phyloP scores from a whole-genome alignment of 768 basidiomycete species.

The Asterophora lycoperdoides region DNA sequence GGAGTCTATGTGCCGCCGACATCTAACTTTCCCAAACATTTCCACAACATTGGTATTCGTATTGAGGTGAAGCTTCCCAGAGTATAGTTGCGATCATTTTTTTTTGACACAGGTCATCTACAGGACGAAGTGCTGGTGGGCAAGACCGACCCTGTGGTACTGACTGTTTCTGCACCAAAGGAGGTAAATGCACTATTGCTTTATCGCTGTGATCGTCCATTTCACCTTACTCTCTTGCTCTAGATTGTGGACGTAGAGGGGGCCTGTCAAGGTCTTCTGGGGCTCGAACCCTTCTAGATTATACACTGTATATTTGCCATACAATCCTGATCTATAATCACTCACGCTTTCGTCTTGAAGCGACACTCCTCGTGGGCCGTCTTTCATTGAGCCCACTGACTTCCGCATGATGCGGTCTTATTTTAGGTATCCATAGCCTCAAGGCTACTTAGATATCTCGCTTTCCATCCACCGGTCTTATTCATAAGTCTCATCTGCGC shows the following conservation, averaged over 20 bases:
- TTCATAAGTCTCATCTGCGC: too few species aligned
- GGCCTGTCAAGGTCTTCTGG: conserved; percentile 69
- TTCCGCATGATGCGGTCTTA: too few species aligned
- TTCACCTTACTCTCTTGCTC: background rate
- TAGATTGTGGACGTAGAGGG: conserved; percentile 76
- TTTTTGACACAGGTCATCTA: background rate
- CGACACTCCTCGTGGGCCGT: background rate
- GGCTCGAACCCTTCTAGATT: conserved; percentile 43
- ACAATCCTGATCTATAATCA: background rate
- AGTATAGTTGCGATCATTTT: background rate
- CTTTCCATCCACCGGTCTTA: too few species aligned
- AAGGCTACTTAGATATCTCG: too few species aligned
- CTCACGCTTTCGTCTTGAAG: background rate
- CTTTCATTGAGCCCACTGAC: too few species aligned
- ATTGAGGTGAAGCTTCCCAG: conserved; percentile 62
- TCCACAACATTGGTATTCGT: conserved; percentile 88
- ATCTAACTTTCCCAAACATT: conserved; percentile 75
- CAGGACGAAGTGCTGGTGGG: conserved; percentile 75
- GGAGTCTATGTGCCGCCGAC: conserved; percentile 88
- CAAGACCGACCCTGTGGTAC: conserved; percentile 52
- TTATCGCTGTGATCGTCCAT: too few species aligned
- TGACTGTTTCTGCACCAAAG: conserved; percentile 75
- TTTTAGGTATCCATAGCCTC: too few species aligned
- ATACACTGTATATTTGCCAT: background rate
- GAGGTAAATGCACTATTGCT: conserved; percentile 44